A percentile compares a stretch with the other conserved stretches of the same genome.
These are phyloP conservation scores for Lentinula novae-zelandiae DNA, from an alignment of 1,284 basidiomycete genomes.

Conservation along the genomic window DNA sequence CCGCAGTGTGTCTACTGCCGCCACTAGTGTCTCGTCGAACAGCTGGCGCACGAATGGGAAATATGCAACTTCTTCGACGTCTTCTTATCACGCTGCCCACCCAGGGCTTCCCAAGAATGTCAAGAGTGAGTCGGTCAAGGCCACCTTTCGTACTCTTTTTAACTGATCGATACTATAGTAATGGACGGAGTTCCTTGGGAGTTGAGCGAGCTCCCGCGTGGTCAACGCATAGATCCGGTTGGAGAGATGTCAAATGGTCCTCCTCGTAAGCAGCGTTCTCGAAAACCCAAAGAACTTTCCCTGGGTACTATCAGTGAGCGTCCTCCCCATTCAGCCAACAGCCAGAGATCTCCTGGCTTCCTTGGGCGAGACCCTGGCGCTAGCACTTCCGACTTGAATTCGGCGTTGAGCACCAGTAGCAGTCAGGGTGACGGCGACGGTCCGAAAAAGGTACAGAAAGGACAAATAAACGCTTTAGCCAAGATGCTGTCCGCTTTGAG, in stretches of 20 bases:
- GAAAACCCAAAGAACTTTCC: constrained; percentile 57
- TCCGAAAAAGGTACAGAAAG: constrained; percentile 79
- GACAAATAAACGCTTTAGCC: constrained; percentile 77
- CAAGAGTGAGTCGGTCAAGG: constrained; percentile 59
- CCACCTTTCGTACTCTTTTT: constrained; percentile 15
- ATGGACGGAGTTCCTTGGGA: constrained; percentile 75
- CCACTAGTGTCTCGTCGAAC: constrained; percentile 67
- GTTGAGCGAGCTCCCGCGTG: constrained; percentile 61
- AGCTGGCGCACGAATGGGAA: constrained; percentile 57
- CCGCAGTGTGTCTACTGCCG: constrained; percentile 70
- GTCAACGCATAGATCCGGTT: constrained; percentile 53
- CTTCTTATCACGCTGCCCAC: constrained; percentile 25
- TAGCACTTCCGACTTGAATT: constrained; percentile 64
- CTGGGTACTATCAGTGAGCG: constrained; percentile 76
- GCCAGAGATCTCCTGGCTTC: constrained; percentile 36
- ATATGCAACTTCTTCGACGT: constrained; percentile 26
- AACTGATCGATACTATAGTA: constrained; percentile 36
- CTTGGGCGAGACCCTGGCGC: constrained; percentile 52
- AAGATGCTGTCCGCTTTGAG: constrained; percentile 80
- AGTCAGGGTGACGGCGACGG: constrained; percentile 45
- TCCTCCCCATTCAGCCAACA: constrained; percentile 28
- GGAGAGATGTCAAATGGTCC: constrained; percentile 61
- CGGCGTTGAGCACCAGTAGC: constrained; percentile 26
- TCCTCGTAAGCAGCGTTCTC: constrained; percentile 57
- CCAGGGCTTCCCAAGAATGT: constrained; percentile 61